phyloP scores from a whole-genome alignment of 345 rosid species.

The Gynandropsis gynandra region DNA sequence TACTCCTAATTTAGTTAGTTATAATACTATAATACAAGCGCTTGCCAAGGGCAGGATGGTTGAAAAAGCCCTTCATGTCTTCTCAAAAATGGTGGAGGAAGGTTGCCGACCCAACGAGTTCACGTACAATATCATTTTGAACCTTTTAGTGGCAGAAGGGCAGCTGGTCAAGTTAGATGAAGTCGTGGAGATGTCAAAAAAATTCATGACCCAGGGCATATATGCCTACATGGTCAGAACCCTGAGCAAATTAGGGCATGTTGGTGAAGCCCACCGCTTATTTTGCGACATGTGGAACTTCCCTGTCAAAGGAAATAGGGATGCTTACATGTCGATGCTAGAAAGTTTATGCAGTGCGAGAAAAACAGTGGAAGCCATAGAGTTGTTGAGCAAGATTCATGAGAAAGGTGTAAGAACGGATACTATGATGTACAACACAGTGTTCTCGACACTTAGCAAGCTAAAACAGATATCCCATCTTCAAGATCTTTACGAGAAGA shows the following conservation, averaged over 20 bases:
- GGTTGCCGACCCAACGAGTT: constrained; percentile 61
- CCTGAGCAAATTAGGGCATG: constrained; percentile 61
- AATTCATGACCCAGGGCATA: constrained; percentile 59
- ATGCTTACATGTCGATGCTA: constrained; percentile 57
- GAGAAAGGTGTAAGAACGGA: constrained; percentile 62
- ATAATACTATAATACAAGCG: constrained; percentile 74
- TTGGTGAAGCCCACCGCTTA: constrained; percentile 73
- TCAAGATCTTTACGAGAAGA: constrained; percentile 65
- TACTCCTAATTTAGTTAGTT: constrained; percentile 50
- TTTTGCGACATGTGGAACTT: constrained; percentile 90
- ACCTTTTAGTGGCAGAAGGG: constrained; percentile 54
- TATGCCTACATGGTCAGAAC: constrained; percentile 73
- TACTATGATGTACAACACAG: constrained; percentile 68
- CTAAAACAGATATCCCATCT: constrained; percentile 60
- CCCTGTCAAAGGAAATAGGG: constrained; percentile 72
- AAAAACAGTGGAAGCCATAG: constrained; percentile 72
- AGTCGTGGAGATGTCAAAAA: constrained; percentile 57
- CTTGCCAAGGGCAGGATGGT: constrained; percentile 57
- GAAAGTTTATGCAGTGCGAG: constrained; percentile 71
- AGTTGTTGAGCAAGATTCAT: constrained; percentile 55
- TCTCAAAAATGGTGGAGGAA: constrained; percentile 63
- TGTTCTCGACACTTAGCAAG: constrained; percentile 65
- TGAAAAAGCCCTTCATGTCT: constrained; percentile 61
- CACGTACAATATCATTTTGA: constrained; percentile 55
- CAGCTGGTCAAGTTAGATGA: constrained; percentile 58